phyloP scores from a whole-genome alignment of 371 early-diverging fungal genomes.

The Saksenaea oblongispora region DNA sequence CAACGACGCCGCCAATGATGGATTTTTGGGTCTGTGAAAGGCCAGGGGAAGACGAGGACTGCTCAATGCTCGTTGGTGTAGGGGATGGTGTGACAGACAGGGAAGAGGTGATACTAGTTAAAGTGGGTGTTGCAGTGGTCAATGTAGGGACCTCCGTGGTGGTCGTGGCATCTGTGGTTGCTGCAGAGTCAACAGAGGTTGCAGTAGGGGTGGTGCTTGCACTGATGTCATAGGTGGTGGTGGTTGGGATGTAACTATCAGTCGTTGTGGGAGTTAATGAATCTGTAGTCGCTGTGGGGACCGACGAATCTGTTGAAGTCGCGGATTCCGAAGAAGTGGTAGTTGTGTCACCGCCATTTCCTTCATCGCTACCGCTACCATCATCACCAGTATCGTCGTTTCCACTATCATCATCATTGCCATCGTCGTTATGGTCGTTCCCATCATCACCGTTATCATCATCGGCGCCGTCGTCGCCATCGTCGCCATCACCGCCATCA shows the following conservation, averaged over 20 bases:
- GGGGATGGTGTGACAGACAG: neutral
- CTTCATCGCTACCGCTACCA: neutral
- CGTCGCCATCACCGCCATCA: neutral
- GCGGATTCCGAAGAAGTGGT: no score
- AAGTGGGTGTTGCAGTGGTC: neutral
- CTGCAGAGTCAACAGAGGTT: neutral
- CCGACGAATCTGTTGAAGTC: no score
- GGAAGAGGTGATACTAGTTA: neutral
- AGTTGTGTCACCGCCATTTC: no score
- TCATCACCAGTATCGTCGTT: neutral
- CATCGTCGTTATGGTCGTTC: neutral
- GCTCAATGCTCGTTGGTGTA: neutral
- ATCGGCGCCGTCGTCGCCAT: neutral
- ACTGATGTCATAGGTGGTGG: neutral
- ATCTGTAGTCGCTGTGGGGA: neutral
- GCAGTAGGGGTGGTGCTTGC: neutral
- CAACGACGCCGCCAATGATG: constrained; percentile 38
- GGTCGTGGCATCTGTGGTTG: neutral
- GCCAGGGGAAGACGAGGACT: neutral
- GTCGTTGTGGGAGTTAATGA: neutral
- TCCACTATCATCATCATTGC: neutral
- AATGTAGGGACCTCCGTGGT: neutral
- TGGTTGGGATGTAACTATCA: neutral
- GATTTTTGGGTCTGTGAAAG: constrained; percentile 15
- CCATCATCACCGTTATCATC: neutral